Base-by-base conservation (phyloP, 768 basidiomycete species). In the Termitomyces sp. region DNA sequence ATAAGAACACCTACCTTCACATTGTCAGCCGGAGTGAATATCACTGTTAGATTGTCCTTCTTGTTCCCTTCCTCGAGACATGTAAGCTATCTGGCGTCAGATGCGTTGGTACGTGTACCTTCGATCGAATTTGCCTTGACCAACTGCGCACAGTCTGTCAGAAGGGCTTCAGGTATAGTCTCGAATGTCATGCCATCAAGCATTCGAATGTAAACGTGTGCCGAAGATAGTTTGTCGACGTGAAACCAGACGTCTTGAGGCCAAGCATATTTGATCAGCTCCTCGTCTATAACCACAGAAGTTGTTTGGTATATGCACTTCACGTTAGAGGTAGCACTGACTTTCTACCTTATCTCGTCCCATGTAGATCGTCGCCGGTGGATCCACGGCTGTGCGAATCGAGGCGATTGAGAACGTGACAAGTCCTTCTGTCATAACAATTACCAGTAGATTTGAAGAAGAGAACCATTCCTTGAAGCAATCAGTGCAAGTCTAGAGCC, bases 41-140 rank as follows among this genome's bases (percentile, higher is more conserved):
- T 97, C 64, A 98, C 80, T 7, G 92, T 92, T 46, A 98, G 67
- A 66, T 96, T 87, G 62, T 94, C 90, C 73, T 94, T 95, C 76
- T 98, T 98, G 76, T 98, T 97, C 9, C 94, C 95, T 96, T 65
- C 1, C 28, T 24, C 18, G 38, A n/a, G 16, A 8, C n/a, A 57
- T 36, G 60, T 61, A 35, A 55, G 45, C 38, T 38, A 54, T 22
- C 20, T 20, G 57, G 11, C 7, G 20, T 41, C 8, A 9, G 28
- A 10, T 9, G 18, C 8, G 11, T 22, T 28, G 55, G 41, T 18
- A 58, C 65, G 44, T 16, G 36, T 57, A 90, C 94, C 95, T 76
- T 97, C 93, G 56, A 98, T 98, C 11, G 93, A 95, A 66, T 98
- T 98, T 1, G 95, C 95, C 71, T 99, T 99, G 33, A 98, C 96